Evolutionary conservation across 2,329 filamentous ascomycete genomes (phyloP).

Genomic region (Nannizzia gypsea): DNA sequence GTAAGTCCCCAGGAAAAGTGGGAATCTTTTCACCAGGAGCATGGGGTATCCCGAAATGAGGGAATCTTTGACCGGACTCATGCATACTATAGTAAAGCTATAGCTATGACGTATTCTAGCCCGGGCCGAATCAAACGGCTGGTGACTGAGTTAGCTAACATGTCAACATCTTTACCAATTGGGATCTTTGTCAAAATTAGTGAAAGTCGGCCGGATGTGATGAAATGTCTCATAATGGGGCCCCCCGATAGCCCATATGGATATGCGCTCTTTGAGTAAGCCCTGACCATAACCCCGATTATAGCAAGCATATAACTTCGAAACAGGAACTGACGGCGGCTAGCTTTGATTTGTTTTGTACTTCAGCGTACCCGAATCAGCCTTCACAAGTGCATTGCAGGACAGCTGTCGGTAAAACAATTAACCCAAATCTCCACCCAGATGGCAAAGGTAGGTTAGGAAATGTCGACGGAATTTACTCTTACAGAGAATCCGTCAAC

Average conservation of each 20-base stretch:
- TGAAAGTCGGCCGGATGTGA: slow-evolving; percentile 36
- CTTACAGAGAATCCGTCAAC: background rate
- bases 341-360: slow-evolving; percentile 40
- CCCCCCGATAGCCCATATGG: slow-evolving; percentile 43
- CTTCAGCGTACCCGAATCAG: slow-evolving; percentile 29
- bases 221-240: slow-evolving; percentile 42
- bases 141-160: slow-evolving; percentile 35
- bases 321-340: too few species aligned
- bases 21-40: slow-evolving; percentile 23
- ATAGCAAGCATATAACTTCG: too few species aligned
- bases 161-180: slow-evolving; percentile 38
- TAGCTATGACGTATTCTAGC: slow-evolving; percentile 11
- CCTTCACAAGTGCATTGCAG: slow-evolving; percentile 36
- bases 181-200: slow-evolving; percentile 42
- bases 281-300: background rate
- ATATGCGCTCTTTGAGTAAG: slow-evolving; percentile 40
- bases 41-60: slow-evolving; percentile 29
- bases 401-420: slow-evolving; percentile 33
- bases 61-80: slow-evolving; percentile 23
- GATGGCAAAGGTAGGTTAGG: slow-evolving; percentile 35
- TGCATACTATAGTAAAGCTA: slow-evolving; percentile 15
- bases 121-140: slow-evolving; percentile 39
- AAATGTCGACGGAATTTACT: background rate
- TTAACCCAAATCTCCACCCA: slow-evolving; percentile 44
- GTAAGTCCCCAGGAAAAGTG: slow-evolving; percentile 17